A percentile compares a stretch with the other conserved stretches of the same genome.
These are phyloP conservation scores for Ustilago nuda DNA, from an alignment of 1,284 basidiomycete genomes.

Conservation along the genomic window DNA sequence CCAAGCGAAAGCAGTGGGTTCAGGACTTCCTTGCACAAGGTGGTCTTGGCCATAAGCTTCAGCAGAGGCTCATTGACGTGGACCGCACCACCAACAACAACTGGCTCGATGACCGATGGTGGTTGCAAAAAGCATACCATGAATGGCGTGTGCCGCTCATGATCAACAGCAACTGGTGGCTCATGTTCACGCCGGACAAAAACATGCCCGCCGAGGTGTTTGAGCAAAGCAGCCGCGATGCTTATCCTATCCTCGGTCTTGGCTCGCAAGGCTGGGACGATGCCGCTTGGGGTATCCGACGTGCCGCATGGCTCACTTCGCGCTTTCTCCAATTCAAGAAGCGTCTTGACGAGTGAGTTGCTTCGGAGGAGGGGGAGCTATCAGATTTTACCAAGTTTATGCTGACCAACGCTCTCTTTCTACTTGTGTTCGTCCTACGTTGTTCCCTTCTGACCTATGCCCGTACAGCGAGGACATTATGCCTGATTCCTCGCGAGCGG, in stretches of 20 bases:
- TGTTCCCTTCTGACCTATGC: background rate
- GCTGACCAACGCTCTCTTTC: constrained; percentile 8
- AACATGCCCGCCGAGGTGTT: constrained; percentile 69
- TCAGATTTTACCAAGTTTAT: background rate
- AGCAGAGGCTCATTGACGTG: constrained; percentile 85
- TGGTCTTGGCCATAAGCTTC: constrained; percentile 79
- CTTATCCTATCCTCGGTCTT: constrained; percentile 52
- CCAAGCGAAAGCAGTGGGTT: constrained; percentile 76
- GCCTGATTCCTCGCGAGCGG: constrained; percentile 73
- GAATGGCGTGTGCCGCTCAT: constrained; percentile 88
- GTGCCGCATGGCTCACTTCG: constrained; percentile 85
- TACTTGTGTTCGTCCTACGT: background rate
- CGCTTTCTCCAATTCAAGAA: constrained; percentile 84
- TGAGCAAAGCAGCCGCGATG: constrained; percentile 61
- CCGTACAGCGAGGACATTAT: constrained; percentile 72
- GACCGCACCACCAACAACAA: constrained; percentile 87
- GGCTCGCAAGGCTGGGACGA: constrained; percentile 61
- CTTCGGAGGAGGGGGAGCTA: background rate
- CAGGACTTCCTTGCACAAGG: constrained; percentile 76
- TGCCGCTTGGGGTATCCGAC: constrained; percentile 82
- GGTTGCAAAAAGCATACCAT: constrained; percentile 89
- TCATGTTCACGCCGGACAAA: constrained; percentile 77
- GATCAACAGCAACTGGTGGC: constrained; percentile 98
- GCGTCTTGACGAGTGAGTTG: constrained; percentile 74
- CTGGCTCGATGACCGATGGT: constrained; percentile 96